A percentile compares a stretch with the other conserved stretches of the same genome.
Conservation (phyloP, 2,329 filamentous ascomycete genomes). For the Sporothrix mexicana region DNA sequence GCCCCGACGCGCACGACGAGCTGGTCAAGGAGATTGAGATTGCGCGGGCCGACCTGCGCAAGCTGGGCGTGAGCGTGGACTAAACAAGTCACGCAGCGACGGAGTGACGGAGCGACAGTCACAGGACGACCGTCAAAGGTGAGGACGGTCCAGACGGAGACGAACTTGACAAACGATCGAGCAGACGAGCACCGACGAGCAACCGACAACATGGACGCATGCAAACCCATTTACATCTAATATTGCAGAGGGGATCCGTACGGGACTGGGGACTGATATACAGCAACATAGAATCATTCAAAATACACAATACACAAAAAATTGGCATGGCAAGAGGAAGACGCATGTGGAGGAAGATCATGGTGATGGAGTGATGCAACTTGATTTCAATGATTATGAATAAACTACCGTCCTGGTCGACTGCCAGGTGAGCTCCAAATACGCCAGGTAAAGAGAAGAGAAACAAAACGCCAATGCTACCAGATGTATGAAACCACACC, state of each 20-base stretch:
- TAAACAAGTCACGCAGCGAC: constrained; percentile 45
- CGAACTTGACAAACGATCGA: not conserved
- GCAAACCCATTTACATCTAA: not conserved
- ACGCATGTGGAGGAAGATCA: not conserved
- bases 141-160: not conserved
- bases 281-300: not conserved
- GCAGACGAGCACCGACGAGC: not conserved
- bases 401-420: not conserved
- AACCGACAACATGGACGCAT: not conserved
- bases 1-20: constrained; percentile 87
- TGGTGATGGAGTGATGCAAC: not conserved
- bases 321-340: not conserved
- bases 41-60: constrained; percentile 74
- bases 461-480: not conserved
- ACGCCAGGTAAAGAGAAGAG: not conserved
- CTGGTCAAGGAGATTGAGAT: constrained; percentile 82
- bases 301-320: not conserved
- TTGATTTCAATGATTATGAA: not conserved
- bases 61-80: constrained; percentile 79
- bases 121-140: not conserved
- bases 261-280: too few species aligned
- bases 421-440: not conserved
- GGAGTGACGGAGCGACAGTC: not conserved
- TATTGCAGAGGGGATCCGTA: not conserved
- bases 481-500: not conserved